Evolutionary conservation across 352 stramenopile genomes (phyloP).

Genomic region (Phytophthora meadii): DNA sequence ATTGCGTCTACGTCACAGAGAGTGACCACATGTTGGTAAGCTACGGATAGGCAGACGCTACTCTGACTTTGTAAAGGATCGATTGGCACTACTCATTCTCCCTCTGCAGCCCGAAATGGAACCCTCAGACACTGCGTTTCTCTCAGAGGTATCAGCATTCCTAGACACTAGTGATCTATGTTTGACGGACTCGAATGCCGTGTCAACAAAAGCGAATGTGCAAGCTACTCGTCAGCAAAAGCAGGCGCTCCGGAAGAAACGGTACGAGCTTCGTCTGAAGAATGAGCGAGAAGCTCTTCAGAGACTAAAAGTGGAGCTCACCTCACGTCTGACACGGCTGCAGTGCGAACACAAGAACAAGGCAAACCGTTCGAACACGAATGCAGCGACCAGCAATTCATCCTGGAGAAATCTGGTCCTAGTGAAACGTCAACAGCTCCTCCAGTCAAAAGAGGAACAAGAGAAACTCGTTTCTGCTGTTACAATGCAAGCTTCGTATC

Average conservation of each 20-base stretch:
- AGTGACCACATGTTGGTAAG: neutral
- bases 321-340: neutral
- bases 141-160: neutral
- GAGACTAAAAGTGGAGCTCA: neutral
- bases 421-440: neutral
- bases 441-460: neutral
- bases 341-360: neutral
- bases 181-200: neutral
- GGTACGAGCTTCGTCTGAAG: constrained; percentile 7
- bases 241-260: constrained; percentile 7
- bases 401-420: neutral
- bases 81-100: no score
- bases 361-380: neutral
- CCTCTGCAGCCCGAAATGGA: no score
- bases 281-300: constrained; percentile 12
- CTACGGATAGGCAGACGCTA: no score
- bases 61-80: no score
- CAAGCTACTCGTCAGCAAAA: neutral
- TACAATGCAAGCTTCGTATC: neutral
- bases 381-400: neutral
- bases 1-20: neutral
- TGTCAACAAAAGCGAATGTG: no score
- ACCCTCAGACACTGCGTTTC: neutral
- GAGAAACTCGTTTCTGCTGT: neutral
- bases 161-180: neutral